Base-by-base conservation (phyloP, 2,329 filamentous ascomycete species). In the Zalaria obscura region DNA sequence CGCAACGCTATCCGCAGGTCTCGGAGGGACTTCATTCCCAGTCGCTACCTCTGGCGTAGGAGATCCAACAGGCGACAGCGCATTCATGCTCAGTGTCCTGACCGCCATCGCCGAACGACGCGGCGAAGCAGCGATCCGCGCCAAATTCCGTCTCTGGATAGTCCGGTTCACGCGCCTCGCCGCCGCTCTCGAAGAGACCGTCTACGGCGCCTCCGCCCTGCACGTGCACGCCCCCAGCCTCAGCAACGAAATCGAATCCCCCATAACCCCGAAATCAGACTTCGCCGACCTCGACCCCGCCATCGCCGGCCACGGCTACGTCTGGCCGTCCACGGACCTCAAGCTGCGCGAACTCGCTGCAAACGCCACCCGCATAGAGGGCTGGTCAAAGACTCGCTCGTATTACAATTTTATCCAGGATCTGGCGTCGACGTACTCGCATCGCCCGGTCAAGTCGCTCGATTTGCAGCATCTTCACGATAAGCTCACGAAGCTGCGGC, bases 61-160 rank as follows among this genome's bases (percentile, higher is more conserved):
- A 0, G 88, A 95, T 56, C 68, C 84, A 5, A 95, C 87, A 0
- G 88, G 89, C 5, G 91, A 98, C 55, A 75, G 76, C 27, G 74
- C 80, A 2, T 98, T 98, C 58, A 94, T 98, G 79, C 76, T 80
- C 10, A 81, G 86, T 51, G 79, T 98, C 8, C 68, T 86, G 11
- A 75, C 80, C 46, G 89, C 86, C 54, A 93, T 98, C 50, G 76
- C 78, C 28, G 81, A 86, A 35, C 75, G 91, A 10, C 83, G 89
- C 47, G 91, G 91, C 36, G 87, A 98, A 62, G 81, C 84, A 43
- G 87, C 86, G 1, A 83, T 98, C 42, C 76, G 91, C 25, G 80
- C 85, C 28, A 95, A 93, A 63, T 96, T 88, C 83, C 78, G 88
- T 11, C 83, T 86, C 46, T 98, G 91, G 79, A 80, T 96, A n/a